Conservation (phyloP, 2,329 filamentous ascomycete genomes). For the Sporothrix sp. region DNA sequence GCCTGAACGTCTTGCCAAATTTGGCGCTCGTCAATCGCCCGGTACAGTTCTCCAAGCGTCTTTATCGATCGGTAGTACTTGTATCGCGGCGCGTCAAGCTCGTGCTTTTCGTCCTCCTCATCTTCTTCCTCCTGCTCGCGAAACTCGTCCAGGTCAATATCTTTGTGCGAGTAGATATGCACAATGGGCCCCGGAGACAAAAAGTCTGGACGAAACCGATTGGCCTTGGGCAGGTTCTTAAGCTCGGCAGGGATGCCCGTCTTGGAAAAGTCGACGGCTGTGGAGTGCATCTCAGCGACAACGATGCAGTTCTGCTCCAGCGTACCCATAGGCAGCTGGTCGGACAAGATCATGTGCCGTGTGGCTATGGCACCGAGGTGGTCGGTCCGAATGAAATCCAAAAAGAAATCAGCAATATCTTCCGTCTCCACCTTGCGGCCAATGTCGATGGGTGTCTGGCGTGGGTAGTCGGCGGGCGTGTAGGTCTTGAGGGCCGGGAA, state of each 20-base stretch:
- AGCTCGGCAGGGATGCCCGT: slow-evolving; percentile 53
- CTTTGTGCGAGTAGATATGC: slow-evolving; percentile 34
- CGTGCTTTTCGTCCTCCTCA: slow-evolving; percentile 37
- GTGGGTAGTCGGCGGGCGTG: slow-evolving; percentile 61
- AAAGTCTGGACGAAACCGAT: slow-evolving; percentile 42
- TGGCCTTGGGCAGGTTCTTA: slow-evolving; percentile 31
- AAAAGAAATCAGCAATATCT: slow-evolving; percentile 73
- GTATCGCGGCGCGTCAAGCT: slow-evolving; percentile 33
- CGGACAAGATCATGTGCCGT: slow-evolving; percentile 54
- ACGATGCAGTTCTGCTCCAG: slow-evolving; percentile 38
- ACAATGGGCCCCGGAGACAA: slow-evolving; percentile 37
- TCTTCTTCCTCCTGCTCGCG: slow-evolving; percentile 32
- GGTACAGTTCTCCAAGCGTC: slow-evolving; percentile 60
- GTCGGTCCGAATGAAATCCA: slow-evolving; percentile 64
- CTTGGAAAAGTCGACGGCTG: slow-evolving; percentile 67
- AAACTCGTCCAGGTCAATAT: slow-evolving; percentile 30
- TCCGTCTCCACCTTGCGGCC: slow-evolving; percentile 44
- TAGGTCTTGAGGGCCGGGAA: slow-evolving; percentile 36
- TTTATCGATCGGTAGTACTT: slow-evolving; percentile 59
- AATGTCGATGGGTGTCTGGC: slow-evolving; percentile 47
- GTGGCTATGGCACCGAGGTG: slow-evolving; percentile 56
- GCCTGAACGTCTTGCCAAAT: slow-evolving; percentile 44
- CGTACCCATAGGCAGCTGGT: slow-evolving; percentile 44
- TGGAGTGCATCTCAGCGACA: slow-evolving; percentile 57
- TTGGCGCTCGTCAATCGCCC: slow-evolving; percentile 59